phyloP scores from a whole-genome alignment of 257 asterid species.

The Solanum appendiculatum region DNA sequence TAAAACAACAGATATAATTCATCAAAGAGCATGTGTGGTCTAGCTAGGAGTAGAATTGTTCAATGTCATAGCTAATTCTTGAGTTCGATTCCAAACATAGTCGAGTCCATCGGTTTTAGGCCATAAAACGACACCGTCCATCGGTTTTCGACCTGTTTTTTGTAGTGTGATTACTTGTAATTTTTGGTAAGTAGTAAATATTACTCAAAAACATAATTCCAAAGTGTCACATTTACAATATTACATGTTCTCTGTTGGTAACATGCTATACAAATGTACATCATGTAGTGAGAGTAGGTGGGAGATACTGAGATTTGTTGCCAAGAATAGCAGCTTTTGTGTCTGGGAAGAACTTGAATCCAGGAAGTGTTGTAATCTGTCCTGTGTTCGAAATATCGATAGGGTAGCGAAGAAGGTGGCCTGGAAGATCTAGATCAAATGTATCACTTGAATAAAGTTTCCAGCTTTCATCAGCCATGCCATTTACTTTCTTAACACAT shows the following conservation, averaged over 20 bases:
- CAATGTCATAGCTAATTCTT: too few relatives aligned
- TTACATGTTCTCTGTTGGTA: not conserved
- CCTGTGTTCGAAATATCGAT: slow-evolving; percentile 38
- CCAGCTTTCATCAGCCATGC: slow-evolving; percentile 56
- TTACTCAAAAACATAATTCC: not conserved
- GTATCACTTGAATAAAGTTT: slow-evolving; percentile 28
- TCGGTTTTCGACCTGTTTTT: not conserved
- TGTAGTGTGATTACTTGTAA: not conserved
- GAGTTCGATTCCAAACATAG: too few relatives aligned
- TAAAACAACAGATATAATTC: too few relatives aligned
- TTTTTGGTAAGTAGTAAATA: not conserved
- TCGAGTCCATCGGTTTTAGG: too few relatives aligned
- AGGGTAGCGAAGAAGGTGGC: slow-evolving; percentile 80
- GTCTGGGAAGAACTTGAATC: slow-evolving; percentile 67
- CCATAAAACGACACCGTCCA: too few relatives aligned
- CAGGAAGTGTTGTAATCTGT: slow-evolving; percentile 33
- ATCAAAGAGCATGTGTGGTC: too few relatives aligned
- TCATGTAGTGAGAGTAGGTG: slow-evolving; percentile 70
- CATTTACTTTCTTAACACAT: slow-evolving; percentile 43
- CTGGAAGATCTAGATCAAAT: slow-evolving; percentile 35
- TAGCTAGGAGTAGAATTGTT: too few relatives aligned
- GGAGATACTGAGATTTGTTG: slow-evolving; percentile 38
- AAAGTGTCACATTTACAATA: not conserved
- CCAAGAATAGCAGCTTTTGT: slow-evolving; percentile 84
- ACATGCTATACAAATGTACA: not conserved